Percentiles rank a stretch among this genome's conserved stretches.
phyloP scores from a whole-genome alignment of 805 yeast species.

The Tetrapisispora namnaoensis region DNA sequence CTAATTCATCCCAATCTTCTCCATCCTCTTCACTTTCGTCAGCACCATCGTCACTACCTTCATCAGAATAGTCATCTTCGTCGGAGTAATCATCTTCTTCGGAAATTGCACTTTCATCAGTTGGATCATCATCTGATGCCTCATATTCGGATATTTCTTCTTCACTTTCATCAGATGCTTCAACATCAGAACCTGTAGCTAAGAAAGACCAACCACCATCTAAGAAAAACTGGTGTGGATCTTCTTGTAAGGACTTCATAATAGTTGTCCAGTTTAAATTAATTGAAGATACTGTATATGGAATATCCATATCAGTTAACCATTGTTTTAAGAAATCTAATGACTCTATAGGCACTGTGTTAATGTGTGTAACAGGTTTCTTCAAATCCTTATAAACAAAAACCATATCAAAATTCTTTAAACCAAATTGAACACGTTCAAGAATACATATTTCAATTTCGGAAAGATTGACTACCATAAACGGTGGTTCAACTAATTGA shows the following conservation, averaged over 20 bases:
- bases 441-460: conserved; percentile 92
- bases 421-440: conserved; percentile 95
- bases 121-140: conserved; percentile 36
- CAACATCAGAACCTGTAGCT: conserved; percentile 79
- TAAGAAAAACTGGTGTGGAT: conserved; percentile 86
- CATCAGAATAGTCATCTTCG: conserved; percentile 28
- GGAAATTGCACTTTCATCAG: conserved; percentile 33
- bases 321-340: conserved; percentile 90
- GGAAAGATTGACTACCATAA: conserved; percentile 78
- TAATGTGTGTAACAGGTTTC: conserved; percentile 81
- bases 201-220: conserved; percentile 97
- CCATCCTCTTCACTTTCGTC: conserved; percentile 27
- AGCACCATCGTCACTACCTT: conserved; percentile 24
- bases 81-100: conserved; percentile 31
- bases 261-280: conserved; percentile 92
- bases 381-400: conserved; percentile 88
- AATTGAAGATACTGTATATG: conserved; percentile 88
- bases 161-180: conserved; percentile 54
- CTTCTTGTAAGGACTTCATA: conserved; percentile 86
- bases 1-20: conserved; percentile 34
- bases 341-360: conserved; percentile 88
- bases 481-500: conserved; percentile 91
- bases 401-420: conserved; percentile 94
- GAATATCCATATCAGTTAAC: conserved; percentile 96
- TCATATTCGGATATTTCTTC: conserved; percentile 49